These are phyloP conservation scores for Candida montana DNA, from an alignment of 805 yeast genomes.

Conservation along the genomic window DNA sequence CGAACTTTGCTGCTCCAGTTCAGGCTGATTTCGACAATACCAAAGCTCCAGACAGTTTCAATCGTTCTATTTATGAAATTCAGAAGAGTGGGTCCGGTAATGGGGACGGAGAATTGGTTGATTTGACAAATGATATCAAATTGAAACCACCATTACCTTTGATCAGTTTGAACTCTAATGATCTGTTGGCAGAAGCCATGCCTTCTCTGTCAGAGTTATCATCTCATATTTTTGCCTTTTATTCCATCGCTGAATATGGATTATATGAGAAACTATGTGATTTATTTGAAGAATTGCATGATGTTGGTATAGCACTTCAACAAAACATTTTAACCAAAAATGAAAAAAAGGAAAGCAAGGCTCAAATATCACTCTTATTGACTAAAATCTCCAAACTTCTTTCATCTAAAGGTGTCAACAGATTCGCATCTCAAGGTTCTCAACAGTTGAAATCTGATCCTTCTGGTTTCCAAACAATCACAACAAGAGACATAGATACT, in stretches of 20 bases:
- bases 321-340: constrained; percentile 47
- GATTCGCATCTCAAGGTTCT: constrained; percentile 21
- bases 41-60: constrained; percentile 11
- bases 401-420: constrained; percentile 37
- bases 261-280: constrained; percentile 50
- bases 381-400: constrained; percentile 58
- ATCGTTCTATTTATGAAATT: constrained; percentile 33
- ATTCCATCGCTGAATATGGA: constrained; percentile 65
- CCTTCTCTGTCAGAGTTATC: constrained; percentile 53
- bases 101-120: constrained; percentile 23
- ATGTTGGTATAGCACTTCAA: constrained; percentile 47
- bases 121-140: constrained; percentile 23
- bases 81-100: constrained; percentile 27
- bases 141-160: constrained; percentile 53
- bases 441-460: constrained; percentile 37
- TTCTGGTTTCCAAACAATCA: constrained; percentile 61
- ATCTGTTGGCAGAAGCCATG: constrained; percentile 50
- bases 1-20: constrained; percentile 28
- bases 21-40: constrained; percentile 22
- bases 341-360: constrained; percentile 45
- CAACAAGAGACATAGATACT: constrained; percentile 55
- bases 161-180: constrained; percentile 37
- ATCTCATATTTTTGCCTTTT: constrained; percentile 62
- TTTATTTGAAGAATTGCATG: constrained; percentile 53
- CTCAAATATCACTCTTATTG: constrained; percentile 46